A percentile compares a stretch with the other conserved stretches of the same genome.
Conservation (phyloP, 2,329 filamentous ascomycete species). For the Ceratocystis harringtonii region DNA sequence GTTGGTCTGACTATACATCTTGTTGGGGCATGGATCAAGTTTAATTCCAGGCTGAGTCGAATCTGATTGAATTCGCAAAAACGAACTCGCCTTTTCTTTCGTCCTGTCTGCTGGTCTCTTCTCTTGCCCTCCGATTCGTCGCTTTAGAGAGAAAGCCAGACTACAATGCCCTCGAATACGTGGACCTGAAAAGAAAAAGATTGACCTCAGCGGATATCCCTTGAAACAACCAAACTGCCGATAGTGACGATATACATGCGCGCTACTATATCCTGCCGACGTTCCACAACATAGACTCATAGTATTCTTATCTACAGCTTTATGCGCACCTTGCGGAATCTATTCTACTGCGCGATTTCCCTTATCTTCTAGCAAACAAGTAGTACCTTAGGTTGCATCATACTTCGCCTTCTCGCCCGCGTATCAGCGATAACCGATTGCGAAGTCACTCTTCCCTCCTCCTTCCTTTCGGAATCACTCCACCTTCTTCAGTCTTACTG, state of each 20-base stretch:
- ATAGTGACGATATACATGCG: not conserved
- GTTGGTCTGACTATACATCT: not conserved
- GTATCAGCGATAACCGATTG: not conserved
- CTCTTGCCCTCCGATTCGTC: not conserved
- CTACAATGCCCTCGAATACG: not conserved
- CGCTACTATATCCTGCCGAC: not conserved
- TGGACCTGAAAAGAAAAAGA: not conserved
- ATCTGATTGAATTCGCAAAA: not conserved
- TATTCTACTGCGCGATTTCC: not conserved
- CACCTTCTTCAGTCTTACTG: not conserved
- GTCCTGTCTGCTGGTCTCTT: not conserved
- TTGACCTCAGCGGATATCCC: not conserved
- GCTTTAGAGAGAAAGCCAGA: not conserved
- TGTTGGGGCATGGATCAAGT: not conserved
- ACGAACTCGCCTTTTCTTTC: not conserved
- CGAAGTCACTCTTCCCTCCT: not conserved
- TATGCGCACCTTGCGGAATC: not conserved
- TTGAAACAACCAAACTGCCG: not conserved
- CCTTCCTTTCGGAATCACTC: not conserved
- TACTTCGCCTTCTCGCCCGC: not conserved
- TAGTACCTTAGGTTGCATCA: not conserved
- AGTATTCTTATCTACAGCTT: not conserved
- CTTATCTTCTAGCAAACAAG: not conserved
- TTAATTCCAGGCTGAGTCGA: not conserved
- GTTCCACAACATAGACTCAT: not conserved